These are phyloP conservation scores for Scenedesmus sp. DNA, from an alignment of 163 green algal genomes.

Conservation along the genomic window DNA sequence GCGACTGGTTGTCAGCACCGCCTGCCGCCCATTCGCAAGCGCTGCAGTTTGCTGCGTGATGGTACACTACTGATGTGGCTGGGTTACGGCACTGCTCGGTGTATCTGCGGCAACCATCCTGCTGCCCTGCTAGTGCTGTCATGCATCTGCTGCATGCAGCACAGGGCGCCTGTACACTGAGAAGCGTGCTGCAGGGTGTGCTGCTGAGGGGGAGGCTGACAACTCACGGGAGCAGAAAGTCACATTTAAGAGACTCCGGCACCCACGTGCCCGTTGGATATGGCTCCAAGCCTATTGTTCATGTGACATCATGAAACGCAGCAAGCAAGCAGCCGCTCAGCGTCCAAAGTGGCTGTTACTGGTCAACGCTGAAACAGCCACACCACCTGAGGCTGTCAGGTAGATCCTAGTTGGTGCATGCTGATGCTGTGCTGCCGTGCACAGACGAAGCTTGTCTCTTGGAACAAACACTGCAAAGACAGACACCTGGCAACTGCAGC, in stretches of 20 bases:
- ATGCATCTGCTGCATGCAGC: not conserved
- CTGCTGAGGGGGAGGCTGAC: slow-evolving; percentile 11
- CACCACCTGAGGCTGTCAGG: not conserved
- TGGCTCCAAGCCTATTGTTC: slow-evolving; percentile 13
- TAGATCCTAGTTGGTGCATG: not conserved
- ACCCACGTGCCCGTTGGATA: slow-evolving; percentile 49
- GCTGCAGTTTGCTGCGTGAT: not conserved
- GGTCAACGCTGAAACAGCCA: not conserved
- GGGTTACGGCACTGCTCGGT: not conserved
- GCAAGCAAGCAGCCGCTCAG: not conserved
- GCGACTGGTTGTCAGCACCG: not conserved
- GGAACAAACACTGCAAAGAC: not conserved
- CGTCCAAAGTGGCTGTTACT: not conserved
- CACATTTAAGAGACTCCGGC: slow-evolving; percentile 37
- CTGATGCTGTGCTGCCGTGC: not conserved
- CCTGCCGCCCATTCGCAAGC: not conserved
- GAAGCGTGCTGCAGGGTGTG: not conserved
- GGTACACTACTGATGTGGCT: not conserved
- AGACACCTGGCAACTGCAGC: not conserved
- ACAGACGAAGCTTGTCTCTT: not conserved
- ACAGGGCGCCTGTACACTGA: too few species aligned
- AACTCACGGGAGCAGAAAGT: slow-evolving; percentile 51
- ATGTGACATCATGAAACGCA: too few species aligned
- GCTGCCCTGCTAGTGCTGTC: not conserved
- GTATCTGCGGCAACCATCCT: not conserved